Base-by-base conservation (phyloP, 345 rosid genomes). In the Pistacia vera region DNA sequence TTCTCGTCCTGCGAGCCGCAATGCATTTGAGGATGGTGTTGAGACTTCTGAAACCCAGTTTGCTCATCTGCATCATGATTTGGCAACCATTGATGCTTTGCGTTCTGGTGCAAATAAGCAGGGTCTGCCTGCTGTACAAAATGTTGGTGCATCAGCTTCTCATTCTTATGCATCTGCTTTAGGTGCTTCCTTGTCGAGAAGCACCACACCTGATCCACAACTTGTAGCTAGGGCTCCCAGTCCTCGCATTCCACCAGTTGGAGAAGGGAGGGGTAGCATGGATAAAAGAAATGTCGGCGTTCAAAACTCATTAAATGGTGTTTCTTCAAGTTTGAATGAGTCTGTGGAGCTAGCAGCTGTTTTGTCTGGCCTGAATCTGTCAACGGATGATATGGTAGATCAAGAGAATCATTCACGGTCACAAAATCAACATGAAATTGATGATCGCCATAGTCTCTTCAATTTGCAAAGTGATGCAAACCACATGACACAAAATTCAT, bases 121-220 rank as follows among this genome's bases (percentile, higher is more conserved):
- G 63, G 83, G 81, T 30, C 17, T 70, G 20, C 20, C 82, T 72
- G 63, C 77, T 8, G 75, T 65, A 49, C 76, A 72, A 66, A 83
- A 63, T 59, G 69, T 82, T 52, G 88, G 89, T 17, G 74, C 86
- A 41, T 82, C 87, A 8, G 79, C 85, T 74, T 83, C 89, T 63
- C 88, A 85, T 73, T 70, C 84, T 71, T 87, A 86, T 87, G 92
- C 90, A 59, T 82, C 92, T 62, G 89, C 93, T 63, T 80, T 86
- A 72, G 92, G 90, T 65, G 82, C 86, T 35, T 84, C 92, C 59
- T 77, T 85, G 85, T 91, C 92, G 5, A 84, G 95, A 75, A 89
- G 89, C 74, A 72, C 83, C 65, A 89, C 95, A 4, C 91, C 95
- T 62, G 95, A 89, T 18, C 88, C 90, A 66, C 93, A 88, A 68